Conservation (phyloP, 164 flowering plant species). For the Vitis labrusca region DNA sequence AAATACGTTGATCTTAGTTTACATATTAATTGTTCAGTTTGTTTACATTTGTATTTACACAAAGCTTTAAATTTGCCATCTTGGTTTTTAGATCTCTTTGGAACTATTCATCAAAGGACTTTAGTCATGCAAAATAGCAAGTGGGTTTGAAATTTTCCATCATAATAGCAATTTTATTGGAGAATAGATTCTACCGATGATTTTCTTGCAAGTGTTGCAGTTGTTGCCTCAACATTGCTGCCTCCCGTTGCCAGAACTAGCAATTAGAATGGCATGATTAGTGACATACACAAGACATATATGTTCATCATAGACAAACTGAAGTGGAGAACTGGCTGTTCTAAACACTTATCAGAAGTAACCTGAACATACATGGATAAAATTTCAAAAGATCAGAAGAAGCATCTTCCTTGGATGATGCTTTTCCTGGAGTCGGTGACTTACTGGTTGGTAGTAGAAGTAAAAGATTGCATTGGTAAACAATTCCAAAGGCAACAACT, state of each 20-base stretch:
- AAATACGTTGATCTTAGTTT: no score
- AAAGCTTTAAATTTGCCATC: no score
- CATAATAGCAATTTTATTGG: neutral
- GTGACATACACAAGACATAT: neutral
- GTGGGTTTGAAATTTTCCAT: no score
- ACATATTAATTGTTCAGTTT: no score
- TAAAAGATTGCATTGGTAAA: no score
- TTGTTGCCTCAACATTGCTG: slow-evolving; percentile 39
- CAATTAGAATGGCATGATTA: slow-evolving; percentile 2
- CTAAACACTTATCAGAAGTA: neutral
- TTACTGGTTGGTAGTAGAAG: neutral
- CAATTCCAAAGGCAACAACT: neutral
- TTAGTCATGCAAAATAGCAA: no score
- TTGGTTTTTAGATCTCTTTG: no score
- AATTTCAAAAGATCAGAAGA: neutral
- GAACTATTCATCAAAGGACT: no score
- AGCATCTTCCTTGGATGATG: neutral
- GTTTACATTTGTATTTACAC: no score
- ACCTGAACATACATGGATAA: neutral
- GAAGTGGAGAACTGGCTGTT: neutral
- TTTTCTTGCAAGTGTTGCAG: slow-evolving; percentile 43
- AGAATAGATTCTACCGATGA: slow-evolving; percentile 30
- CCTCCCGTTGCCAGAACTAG: slow-evolving; percentile 55
- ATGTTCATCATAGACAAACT: neutral
- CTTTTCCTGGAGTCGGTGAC: neutral